These are phyloP conservation scores for Xylaria bambusicola DNA, from an alignment of 495 filamentous ascomycete genomes.

Conservation along the genomic window DNA sequence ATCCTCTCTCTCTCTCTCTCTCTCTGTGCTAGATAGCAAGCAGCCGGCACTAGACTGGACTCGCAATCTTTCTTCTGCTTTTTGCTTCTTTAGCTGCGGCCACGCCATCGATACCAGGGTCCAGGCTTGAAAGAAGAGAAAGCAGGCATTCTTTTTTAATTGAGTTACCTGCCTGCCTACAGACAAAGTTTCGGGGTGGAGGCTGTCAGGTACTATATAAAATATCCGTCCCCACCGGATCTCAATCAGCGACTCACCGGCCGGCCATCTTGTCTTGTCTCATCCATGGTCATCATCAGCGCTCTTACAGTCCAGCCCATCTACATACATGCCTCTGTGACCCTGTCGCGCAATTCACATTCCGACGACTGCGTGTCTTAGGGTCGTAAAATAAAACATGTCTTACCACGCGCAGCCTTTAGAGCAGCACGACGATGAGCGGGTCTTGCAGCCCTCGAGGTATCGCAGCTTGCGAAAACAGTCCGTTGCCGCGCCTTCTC, in stretches of 20 bases:
- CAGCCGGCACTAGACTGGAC: not conserved
- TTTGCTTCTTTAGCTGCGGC: not conserved
- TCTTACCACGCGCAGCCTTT: not conserved
- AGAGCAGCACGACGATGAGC: conserved; percentile 13
- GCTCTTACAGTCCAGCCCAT: not conserved
- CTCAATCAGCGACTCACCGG: not conserved
- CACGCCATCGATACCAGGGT: conserved; percentile 1
- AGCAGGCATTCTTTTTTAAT: no score
- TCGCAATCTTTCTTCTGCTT: not conserved
- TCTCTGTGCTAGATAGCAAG: no score
- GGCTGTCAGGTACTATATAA: not conserved
- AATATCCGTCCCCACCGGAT: not conserved
- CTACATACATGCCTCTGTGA: not conserved
- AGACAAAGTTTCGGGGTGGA: no score
- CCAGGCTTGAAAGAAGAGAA: conserved; percentile 5
- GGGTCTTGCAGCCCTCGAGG: conserved; percentile 10
- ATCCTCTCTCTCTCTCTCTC: no score
- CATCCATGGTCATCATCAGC: not conserved
- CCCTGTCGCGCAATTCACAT: not conserved
- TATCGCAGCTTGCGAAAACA: conserved; percentile 20
- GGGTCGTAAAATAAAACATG: not conserved
- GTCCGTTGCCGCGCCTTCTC: not conserved
- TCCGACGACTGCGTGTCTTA: not conserved
- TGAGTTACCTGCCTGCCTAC: no score
- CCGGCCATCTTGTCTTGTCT: not conserved